A percentile compares a stretch with the other conserved stretches of the same genome.
Evolutionary conservation across 2,329 filamentous ascomycete species (phyloP).

Genomic region (Geoglossum cookeanum): DNA sequence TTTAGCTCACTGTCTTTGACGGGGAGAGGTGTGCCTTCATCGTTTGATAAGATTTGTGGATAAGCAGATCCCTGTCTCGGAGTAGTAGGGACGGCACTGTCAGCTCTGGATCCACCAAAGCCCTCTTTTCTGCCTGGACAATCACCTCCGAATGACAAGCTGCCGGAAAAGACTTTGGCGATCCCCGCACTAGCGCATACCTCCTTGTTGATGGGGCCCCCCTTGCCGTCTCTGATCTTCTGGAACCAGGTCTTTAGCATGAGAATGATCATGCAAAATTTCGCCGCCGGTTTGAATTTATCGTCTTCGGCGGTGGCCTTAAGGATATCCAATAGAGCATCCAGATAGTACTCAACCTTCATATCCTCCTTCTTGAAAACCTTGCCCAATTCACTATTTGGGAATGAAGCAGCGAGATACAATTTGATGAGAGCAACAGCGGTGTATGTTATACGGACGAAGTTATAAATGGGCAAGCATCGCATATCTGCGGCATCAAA

Average conservation of each 20-base stretch:
- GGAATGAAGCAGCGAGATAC: slow-evolving; percentile 45
- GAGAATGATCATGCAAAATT: slow-evolving; percentile 50
- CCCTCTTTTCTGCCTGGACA: neutral
- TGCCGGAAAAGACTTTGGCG: neutral
- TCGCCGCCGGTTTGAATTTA: slow-evolving; percentile 44
- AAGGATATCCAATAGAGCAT: slow-evolving; percentile 50
- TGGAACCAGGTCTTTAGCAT: slow-evolving; percentile 54
- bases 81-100: neutral
- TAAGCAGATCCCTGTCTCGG: neutral
- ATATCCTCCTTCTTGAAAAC: slow-evolving; percentile 50
- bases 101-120: neutral
- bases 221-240: slow-evolving; percentile 23
- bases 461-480: slow-evolving; percentile 49
- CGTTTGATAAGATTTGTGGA: neutral
- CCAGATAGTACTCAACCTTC: slow-evolving; percentile 45
- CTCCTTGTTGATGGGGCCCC: neutral
- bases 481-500: slow-evolving; percentile 41
- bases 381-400: slow-evolving; percentile 46
- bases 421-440: slow-evolving; percentile 57
- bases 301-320: slow-evolving; percentile 41
- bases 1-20: neutral
- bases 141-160: neutral
- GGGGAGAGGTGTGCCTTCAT: neutral
- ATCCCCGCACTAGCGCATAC: neutral
- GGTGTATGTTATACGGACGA: slow-evolving; percentile 53